These are phyloP conservation scores for Anthoceros angustus DNA, from an alignment of 225 moss, liverwort and hornwort genomes.

Conservation along the genomic window DNA sequence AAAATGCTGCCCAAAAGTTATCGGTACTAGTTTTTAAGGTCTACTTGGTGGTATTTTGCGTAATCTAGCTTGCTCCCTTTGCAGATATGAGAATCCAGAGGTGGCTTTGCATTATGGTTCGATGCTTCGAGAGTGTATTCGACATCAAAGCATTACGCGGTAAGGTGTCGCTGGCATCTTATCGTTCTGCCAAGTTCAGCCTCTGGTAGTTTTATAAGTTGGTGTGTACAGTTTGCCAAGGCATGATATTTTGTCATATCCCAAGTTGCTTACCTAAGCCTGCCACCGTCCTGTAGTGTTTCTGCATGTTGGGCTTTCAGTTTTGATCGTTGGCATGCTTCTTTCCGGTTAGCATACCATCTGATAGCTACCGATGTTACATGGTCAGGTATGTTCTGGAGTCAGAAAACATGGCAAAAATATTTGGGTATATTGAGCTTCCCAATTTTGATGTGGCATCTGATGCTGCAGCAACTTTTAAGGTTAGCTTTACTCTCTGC, in stretches of 20 bases:
- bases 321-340: not conserved
- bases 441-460: slow-evolving; percentile 97
- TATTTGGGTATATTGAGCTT: slow-evolving; percentile 73
- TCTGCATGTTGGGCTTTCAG: no score
- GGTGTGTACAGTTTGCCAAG: not conserved
- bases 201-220: not conserved
- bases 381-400: slow-evolving; percentile 49
- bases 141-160: slow-evolving; percentile 87
- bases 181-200: no score
- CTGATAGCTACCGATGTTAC: not conserved
- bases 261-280: no score
- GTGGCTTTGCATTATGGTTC: slow-evolving; percentile 93
- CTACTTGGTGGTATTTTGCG: not conserved
- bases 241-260: no score
- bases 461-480: slow-evolving; percentile 93
- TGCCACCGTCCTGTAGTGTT: no score
- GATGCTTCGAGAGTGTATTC: slow-evolving; percentile 97
- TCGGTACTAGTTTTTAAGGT: no score
- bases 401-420: slow-evolving; percentile 55
- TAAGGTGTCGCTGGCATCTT: slow-evolving; percentile 14
- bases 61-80: not conserved
- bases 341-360: not conserved
- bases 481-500: slow-evolving; percentile 14
- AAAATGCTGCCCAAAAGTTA: no score
- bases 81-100: slow-evolving; percentile 62